Evolutionary conservation across 2,329 filamentous ascomycete genomes (phyloP).

Genomic region (Epichloe glyceriae): DNA sequence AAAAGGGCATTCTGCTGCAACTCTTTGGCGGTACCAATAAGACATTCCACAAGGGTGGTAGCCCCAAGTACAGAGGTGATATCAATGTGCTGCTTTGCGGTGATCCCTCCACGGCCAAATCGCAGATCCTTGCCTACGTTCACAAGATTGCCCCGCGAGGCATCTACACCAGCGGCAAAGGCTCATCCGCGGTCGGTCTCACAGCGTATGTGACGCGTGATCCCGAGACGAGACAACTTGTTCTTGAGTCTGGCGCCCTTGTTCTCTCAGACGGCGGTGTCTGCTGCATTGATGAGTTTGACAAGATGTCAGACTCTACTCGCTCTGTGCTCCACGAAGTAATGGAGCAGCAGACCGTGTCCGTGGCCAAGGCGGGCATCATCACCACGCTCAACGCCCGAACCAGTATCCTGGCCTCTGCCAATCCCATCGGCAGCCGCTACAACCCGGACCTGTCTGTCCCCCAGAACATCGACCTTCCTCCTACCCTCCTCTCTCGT

Average conservation of each 20-base stretch:
- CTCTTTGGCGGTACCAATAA: conserved; percentile 98
- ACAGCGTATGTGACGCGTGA: conserved; percentile 73
- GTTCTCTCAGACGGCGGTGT: conserved; percentile 72
- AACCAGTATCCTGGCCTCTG: conserved; percentile 90
- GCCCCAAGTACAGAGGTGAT: conserved; percentile 88
- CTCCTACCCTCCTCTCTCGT: conserved; percentile 84
- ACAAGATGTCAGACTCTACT: conserved; percentile 73
- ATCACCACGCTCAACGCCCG: conserved; percentile 93
- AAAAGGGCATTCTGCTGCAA: conserved; percentile 97
- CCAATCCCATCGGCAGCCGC: conserved; percentile 94
- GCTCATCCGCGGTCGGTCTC: conserved; percentile 68
- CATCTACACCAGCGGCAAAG: conserved; percentile 71
- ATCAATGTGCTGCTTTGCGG: conserved; percentile 96
- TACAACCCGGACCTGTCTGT: conserved; percentile 95
- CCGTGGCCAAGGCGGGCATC: conserved; percentile 82
- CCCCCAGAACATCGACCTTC: conserved; percentile 94
- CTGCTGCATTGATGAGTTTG: conserved; percentile 76
- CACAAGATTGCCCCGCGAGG: conserved; percentile 92
- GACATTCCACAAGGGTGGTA: conserved; percentile 90
- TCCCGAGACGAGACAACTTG: conserved; percentile 66
- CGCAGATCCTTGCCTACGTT: conserved; percentile 84
- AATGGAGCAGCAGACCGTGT: conserved; percentile 80
- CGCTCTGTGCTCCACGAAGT: conserved; percentile 76
- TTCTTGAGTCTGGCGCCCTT: conserved; percentile 67
- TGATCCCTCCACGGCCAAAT: conserved; percentile 94